These are phyloP conservation scores for Tricholoma bakamatsutake DNA, from an alignment of 768 basidiomycete species.

Conservation along the genomic window DNA sequence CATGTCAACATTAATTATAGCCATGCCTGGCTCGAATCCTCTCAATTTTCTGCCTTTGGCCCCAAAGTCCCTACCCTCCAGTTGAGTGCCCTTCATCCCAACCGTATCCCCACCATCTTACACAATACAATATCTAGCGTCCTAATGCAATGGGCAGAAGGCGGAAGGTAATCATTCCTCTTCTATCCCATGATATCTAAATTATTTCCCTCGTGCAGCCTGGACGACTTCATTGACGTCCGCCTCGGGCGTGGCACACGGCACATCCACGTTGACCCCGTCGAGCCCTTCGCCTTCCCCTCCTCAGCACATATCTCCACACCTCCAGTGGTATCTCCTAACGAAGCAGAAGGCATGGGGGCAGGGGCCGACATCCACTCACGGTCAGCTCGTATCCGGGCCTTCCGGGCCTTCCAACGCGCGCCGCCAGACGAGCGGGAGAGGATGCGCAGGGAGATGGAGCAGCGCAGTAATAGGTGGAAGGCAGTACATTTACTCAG, in stretches of 20 bases:
- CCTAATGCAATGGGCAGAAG: conserved; percentile 93
- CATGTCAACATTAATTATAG: neutral
- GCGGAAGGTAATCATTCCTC: conserved; percentile 47
- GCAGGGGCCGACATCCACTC: conserved; percentile 28
- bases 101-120: neutral
- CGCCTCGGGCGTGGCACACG: conserved; percentile 60
- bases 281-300: conserved; percentile 18
- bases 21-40: conserved; percentile 77
- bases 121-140: conserved; percentile 39
- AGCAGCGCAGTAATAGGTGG: conserved; percentile 35
- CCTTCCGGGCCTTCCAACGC: conserved; percentile 64
- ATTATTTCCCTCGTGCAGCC: conserved; percentile 27
- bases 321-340: neutral
- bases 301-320: conserved; percentile 21
- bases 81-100: conserved; percentile 35
- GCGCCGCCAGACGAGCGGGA: conserved; percentile 61
- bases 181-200: neutral
- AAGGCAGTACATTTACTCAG: conserved; percentile 82
- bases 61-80: conserved; percentile 85
- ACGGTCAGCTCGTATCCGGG: conserved; percentile 67
- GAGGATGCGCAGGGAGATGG: conserved; percentile 49
- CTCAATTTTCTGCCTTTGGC: conserved; percentile 84
- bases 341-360: conserved; percentile 22
- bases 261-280: conserved; percentile 41
- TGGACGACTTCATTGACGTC: conserved; percentile 82